Percentiles rank a stretch among this genome's conserved stretches.
Evolutionary conservation across 2,329 filamentous ascomycete genomes (phyloP).

Genomic region (Claviceps pazoutovae): DNA sequence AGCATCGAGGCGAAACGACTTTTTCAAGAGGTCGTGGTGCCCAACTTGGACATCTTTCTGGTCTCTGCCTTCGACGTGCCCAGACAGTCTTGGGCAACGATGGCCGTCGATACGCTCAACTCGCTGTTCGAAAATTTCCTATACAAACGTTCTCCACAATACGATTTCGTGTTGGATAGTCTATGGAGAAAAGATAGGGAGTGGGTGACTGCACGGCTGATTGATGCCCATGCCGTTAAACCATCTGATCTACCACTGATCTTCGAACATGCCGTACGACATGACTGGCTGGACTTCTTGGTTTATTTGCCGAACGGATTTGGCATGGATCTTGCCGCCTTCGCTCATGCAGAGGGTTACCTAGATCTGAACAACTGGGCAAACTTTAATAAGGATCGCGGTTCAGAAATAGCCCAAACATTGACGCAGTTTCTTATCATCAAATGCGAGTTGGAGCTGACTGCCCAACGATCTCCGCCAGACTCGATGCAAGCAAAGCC

Average conservation of each 20-base stretch:
- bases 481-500: slow-evolving; percentile 39
- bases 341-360: slow-evolving; percentile 68
- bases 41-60: slow-evolving; percentile 66
- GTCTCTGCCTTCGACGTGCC: slow-evolving; percentile 65
- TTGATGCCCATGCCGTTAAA: slow-evolving; percentile 68
- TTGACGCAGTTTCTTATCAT: slow-evolving; percentile 71
- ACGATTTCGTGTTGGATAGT: slow-evolving; percentile 81
- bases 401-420: slow-evolving; percentile 52
- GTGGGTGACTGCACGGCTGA: slow-evolving; percentile 71
- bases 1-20: slow-evolving; percentile 49
- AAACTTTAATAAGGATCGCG: slow-evolving; percentile 52
- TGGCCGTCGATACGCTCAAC: slow-evolving; percentile 62
- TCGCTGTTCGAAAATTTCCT: slow-evolving; percentile 76
- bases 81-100: slow-evolving; percentile 55
- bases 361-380: slow-evolving; percentile 75
- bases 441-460: slow-evolving; percentile 69
- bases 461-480: slow-evolving; percentile 57
- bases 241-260: slow-evolving; percentile 33
- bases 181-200: slow-evolving; percentile 81
- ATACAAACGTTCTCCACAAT: slow-evolving; percentile 60
- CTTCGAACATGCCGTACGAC: slow-evolving; percentile 56
- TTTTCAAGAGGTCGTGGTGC: slow-evolving; percentile 53
- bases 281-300: slow-evolving; percentile 73
- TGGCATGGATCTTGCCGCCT: slow-evolving; percentile 72
- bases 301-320: slow-evolving; percentile 70